A percentile compares a stretch with the other conserved stretches of the same genome.
Conservation (phyloP, 306 rosid genomes). For the Citrullus colocynthis region DNA sequence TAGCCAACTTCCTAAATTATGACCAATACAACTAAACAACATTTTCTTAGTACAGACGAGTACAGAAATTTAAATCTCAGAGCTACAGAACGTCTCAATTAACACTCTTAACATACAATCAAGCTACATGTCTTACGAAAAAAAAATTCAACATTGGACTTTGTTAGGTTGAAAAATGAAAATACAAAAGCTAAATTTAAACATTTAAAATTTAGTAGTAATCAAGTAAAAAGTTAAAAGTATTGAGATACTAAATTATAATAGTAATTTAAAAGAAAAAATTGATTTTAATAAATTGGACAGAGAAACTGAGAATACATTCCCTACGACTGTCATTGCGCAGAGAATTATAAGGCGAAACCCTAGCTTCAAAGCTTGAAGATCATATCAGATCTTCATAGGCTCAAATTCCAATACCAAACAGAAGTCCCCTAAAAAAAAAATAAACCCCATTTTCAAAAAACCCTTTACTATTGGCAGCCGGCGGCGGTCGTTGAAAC, state of each 20-base stretch:
- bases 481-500: background rate
- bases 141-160: too few species aligned
- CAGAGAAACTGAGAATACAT: background rate
- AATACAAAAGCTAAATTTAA: too few species aligned
- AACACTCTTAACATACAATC: too few species aligned
- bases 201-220: too few species aligned
- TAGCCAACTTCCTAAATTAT: too few species aligned
- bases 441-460: background rate
- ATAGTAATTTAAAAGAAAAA: background rate
- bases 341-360: background rate
- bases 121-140: too few species aligned
- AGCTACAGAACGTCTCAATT: too few species aligned
- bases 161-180: too few species aligned
- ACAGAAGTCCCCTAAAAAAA: background rate
- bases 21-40: too few species aligned
- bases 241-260: background rate
- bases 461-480: background rate
- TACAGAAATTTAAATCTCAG: too few species aligned
- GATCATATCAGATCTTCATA: background rate
- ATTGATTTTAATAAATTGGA: background rate
- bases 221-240: too few species aligned
- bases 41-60: too few species aligned
- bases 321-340: background rate
- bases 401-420: background rate
- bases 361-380: slow-evolving; percentile 3